These are phyloP conservation scores for Helminthosporium solani DNA, from an alignment of 2,329 filamentous ascomycete genomes.

Conservation along the genomic window DNA sequence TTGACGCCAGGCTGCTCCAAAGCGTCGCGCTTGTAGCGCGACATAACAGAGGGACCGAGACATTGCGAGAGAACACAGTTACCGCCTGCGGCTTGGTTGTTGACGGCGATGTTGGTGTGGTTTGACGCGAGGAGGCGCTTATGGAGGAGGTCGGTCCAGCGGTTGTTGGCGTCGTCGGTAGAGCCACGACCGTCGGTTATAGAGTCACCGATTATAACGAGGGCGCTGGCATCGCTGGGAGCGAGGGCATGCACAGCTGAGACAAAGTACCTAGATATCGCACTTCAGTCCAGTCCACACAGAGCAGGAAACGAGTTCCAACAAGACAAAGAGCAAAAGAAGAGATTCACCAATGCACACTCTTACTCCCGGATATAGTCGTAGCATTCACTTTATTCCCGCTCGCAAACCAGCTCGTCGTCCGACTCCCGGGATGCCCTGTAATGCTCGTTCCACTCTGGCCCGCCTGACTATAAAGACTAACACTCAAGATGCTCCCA, in stretches of 20 bases:
- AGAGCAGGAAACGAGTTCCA: neutral
- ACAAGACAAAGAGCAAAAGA: neutral
- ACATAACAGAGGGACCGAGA: slow-evolving; percentile 63
- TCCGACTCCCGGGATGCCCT: slow-evolving; percentile 64
- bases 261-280: slow-evolving; percentile 51
- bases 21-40: slow-evolving; percentile 65
- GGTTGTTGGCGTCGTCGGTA: slow-evolving; percentile 59
- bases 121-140: slow-evolving; percentile 48
- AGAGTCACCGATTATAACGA: slow-evolving; percentile 62
- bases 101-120: slow-evolving; percentile 55
- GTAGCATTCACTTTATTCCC: slow-evolving; percentile 56
- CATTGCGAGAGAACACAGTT: slow-evolving; percentile 64
- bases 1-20: slow-evolving; percentile 58
- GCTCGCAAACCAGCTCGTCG: slow-evolving; percentile 57
- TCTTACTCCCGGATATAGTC: slow-evolving; percentile 47
- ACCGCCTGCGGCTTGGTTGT: slow-evolving; percentile 69
- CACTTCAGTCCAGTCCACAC: slow-evolving; percentile 59
- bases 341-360: slow-evolving; percentile 43
- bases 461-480: slow-evolving; percentile 57
- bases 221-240: slow-evolving; percentile 45
- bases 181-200: slow-evolving; percentile 64
- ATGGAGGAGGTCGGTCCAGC: slow-evolving; percentile 30
- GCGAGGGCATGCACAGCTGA: slow-evolving; percentile 56
- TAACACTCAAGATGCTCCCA: slow-evolving; percentile 56
- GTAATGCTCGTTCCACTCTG: slow-evolving; percentile 59